Evolutionary conservation across 306 rosid genomes (phyloP).

Genomic region (Prunus salicina): DNA sequence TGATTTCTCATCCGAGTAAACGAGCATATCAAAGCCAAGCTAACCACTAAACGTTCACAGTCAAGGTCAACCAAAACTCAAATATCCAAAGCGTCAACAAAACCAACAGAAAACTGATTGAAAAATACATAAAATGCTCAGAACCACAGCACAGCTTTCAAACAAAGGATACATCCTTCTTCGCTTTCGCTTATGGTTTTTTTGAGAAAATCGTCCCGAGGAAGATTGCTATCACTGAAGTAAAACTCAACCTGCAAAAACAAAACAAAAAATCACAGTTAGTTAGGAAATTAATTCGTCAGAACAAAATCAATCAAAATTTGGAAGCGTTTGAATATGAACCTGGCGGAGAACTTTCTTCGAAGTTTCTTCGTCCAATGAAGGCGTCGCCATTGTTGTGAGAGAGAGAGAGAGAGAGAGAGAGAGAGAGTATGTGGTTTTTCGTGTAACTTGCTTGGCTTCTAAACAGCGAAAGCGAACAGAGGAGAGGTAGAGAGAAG

Average conservation of each 20-base stretch:
- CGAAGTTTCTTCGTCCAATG: conserved; percentile 63
- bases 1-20: conserved; percentile 73
- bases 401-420: neutral
- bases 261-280: neutral
- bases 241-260: conserved; percentile 75
- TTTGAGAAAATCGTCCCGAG: conserved; percentile 59
- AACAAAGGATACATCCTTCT: conserved; percentile 79
- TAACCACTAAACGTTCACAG: conserved; percentile 49
- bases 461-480: neutral
- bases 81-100: neutral
- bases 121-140: neutral
- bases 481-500: neutral
- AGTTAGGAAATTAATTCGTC: neutral
- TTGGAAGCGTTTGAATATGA: neutral
- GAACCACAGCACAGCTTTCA: neutral
- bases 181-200: conserved; percentile 56
- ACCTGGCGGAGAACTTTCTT: conserved; percentile 89
- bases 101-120: neutral
- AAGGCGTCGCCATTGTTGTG: conserved; percentile 52
- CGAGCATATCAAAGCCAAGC: conserved; percentile 74
- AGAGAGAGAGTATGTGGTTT: neutral
- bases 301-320: neutral
- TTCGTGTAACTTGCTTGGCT: neutral
- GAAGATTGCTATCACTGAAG: conserved; percentile 94
- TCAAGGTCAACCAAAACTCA: conserved; percentile 45